phyloP scores from a whole-genome alignment of 768 basidiomycete genomes.

The Hirschioporus abietinus region DNA sequence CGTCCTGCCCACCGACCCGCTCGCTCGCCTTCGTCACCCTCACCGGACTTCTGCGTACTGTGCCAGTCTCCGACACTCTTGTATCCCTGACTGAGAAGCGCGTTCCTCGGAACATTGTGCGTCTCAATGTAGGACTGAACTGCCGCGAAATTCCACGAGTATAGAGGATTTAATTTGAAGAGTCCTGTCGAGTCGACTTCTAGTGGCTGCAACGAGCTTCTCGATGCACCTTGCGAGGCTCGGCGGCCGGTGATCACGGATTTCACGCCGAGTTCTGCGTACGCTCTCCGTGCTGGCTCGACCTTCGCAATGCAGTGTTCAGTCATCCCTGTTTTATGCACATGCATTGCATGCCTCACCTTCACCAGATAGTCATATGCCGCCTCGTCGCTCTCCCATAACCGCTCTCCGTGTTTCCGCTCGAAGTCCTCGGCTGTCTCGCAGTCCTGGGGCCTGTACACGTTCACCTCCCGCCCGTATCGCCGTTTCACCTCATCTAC shows the following conservation, averaged over 20 bases:
- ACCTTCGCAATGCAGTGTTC: conserved; percentile 44
- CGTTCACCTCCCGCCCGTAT: conserved; percentile 69
- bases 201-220: conserved; percentile 74
- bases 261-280: conserved; percentile 69
- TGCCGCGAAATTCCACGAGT: conserved; percentile 76
- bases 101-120: conserved; percentile 84
- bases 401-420: conserved; percentile 62
- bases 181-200: conserved; percentile 89
- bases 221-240: conserved; percentile 89
- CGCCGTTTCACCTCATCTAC: conserved; percentile 72
- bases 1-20: conserved; percentile 89
- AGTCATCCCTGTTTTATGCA: neutral
- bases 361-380: conserved; percentile 91
- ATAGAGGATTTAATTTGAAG: conserved; percentile 92
- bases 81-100: conserved; percentile 85
- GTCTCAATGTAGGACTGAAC: conserved; percentile 82
- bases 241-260: conserved; percentile 94
- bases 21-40: conserved; percentile 70
- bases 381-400: conserved; percentile 88
- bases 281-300: conserved; percentile 88
- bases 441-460: conserved; percentile 76
- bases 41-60: conserved; percentile 70
- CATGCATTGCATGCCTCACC: conserved; percentile 35
- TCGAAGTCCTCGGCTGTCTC: conserved; percentile 71
- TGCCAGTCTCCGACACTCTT: conserved; percentile 98